These are phyloP conservation scores for Aspergillus cavernicola DNA, from an alignment of 495 filamentous ascomycete species.

Conservation along the genomic window DNA sequence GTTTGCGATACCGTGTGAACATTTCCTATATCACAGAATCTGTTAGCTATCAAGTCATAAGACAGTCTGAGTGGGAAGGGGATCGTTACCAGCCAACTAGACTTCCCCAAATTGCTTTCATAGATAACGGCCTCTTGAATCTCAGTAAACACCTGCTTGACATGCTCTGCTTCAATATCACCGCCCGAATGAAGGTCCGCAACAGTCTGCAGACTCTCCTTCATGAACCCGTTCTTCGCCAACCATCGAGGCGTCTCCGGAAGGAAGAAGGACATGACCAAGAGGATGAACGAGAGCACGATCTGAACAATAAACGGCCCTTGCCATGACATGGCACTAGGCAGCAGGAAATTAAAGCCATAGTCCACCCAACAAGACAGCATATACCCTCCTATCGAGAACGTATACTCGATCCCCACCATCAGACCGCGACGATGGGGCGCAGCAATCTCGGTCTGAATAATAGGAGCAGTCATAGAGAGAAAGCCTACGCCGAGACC, in stretches of 20 bases:
- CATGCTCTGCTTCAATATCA: constrained; percentile 20
- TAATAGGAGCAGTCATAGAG: constrained; percentile 30
- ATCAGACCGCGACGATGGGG: constrained; percentile 27
- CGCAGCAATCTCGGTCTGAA: constrained; percentile 27
- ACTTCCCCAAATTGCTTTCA: constrained; percentile 24
- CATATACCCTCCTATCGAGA: constrained; percentile 29
- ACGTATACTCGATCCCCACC: constrained; percentile 31
- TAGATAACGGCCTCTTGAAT: constrained; percentile 30
- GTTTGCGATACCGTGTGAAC: constrained; percentile 30
- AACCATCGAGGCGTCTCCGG: constrained; percentile 24
- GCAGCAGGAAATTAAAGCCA: constrained; percentile 29
- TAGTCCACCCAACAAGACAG: constrained; percentile 31
- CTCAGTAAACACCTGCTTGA: constrained; percentile 22
- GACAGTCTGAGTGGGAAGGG: no score
- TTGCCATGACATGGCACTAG: constrained; percentile 25
- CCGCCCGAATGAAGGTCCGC: constrained; percentile 26
- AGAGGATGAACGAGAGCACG: constrained; percentile 24
- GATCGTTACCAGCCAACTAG: constrained; percentile 24
- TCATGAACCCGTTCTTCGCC: constrained; percentile 26
- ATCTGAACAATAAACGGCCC: constrained; percentile 31
- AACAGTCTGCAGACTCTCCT: constrained; percentile 28
- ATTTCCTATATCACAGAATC: no score
- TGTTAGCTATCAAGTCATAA: no score
- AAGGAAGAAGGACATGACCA: constrained; percentile 26
- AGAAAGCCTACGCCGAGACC: constrained; percentile 27